These are phyloP conservation scores for Aegilops bicornis DNA, from an alignment of 176 grass and related monocot genomes.

Conservation along the genomic window DNA sequence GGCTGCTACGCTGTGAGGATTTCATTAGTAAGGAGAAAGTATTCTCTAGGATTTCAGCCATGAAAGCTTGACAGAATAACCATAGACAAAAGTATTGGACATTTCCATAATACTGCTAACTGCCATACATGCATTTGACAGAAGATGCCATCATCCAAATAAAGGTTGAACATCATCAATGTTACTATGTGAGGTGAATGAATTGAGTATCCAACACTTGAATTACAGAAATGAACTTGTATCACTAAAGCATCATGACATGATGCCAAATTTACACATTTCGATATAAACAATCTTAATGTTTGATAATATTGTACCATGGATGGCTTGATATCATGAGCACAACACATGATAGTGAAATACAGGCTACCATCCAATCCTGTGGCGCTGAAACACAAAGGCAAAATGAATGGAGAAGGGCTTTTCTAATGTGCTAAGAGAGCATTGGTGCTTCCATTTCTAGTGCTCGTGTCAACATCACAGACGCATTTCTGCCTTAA, in stretches of 20 bases:
- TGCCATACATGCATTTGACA: background rate
- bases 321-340: background rate
- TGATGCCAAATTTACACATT: background rate
- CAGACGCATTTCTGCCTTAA: background rate
- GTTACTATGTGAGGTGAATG: background rate
- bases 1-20: background rate
- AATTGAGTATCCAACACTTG: background rate
- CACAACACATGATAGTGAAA: background rate
- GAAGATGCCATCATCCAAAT: background rate
- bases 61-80: background rate
- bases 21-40: background rate
- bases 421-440: background rate
- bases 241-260: background rate
- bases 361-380: background rate
- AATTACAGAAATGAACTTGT: background rate
- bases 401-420: background rate
- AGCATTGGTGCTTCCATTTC: background rate
- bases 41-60: background rate
- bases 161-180: background rate
- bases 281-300: background rate
- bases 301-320: background rate
- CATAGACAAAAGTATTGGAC: background rate
- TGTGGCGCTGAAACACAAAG: background rate
- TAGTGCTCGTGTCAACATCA: background rate
- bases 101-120: background rate